A percentile compares a stretch with the other conserved stretches of the same genome.
Evolutionary conservation across 176 grass and related monocot genomes (phyloP).

Genomic region (Eremochloa ophiuroides): DNA sequence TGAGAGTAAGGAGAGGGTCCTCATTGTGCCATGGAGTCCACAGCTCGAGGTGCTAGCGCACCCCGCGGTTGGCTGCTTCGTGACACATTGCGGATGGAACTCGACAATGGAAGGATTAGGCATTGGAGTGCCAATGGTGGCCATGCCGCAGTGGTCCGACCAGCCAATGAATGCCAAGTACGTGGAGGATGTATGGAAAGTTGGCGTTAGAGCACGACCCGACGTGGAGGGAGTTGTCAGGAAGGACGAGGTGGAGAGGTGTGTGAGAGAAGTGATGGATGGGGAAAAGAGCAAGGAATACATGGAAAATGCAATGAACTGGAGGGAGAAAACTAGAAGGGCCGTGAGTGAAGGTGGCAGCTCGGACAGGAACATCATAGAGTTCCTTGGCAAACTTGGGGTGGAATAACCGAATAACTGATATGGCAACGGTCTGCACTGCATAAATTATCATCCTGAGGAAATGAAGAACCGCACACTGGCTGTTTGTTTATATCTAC

Average conservation of each 20-base stretch:
- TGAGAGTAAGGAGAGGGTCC: background rate
- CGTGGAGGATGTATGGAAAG: conserved; percentile 31
- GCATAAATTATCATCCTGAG: background rate
- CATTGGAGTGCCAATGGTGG: conserved; percentile 20
- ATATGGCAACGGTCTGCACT: too few relatives aligned
- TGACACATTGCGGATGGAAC: conserved; percentile 55
- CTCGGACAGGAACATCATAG: conserved; percentile 17
- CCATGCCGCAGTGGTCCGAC: conserved; percentile 34
- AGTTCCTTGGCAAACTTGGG: conserved; percentile 24
- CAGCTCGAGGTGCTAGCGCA: conserved; percentile 38
- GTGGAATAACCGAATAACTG: background rate
- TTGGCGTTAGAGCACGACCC: conserved; percentile 17
- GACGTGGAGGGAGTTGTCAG: background rate
- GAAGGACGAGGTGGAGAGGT: conserved; percentile 29
- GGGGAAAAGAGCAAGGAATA: conserved; percentile 9
- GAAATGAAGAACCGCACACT: too few relatives aligned
- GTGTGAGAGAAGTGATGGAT: conserved; percentile 38
- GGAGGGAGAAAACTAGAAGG: background rate
- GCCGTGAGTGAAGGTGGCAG: conserved; percentile 26
- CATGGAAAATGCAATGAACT: conserved; percentile 1
- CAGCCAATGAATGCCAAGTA: conserved; percentile 49
- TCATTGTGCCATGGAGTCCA: conserved; percentile 13
- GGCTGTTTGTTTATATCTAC: too few relatives aligned
- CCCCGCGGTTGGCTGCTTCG: conserved; percentile 16
- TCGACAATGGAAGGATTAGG: conserved; percentile 32